Base-by-base conservation (phyloP, 2,329 filamentous ascomycete species). In the Fusarium duplospermum region DNA sequence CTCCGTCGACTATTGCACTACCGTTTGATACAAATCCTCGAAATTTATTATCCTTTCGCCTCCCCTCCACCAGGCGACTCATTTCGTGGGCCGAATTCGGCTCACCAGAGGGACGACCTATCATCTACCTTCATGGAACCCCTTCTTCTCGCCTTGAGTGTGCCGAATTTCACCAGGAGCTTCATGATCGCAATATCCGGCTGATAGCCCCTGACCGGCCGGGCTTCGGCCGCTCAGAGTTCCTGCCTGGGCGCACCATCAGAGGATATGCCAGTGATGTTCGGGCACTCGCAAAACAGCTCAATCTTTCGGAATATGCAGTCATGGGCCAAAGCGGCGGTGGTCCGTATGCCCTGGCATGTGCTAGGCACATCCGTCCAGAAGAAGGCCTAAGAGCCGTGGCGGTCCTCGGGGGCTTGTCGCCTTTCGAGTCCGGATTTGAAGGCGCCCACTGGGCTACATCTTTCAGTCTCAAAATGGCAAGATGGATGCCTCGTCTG, bases 41-140 rank as follows among this genome's bases (percentile, higher is more conserved):
- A 14, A 33, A 20, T 8, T 14, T 69, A 6, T 16, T 59, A 6
- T 27, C 36, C 13, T 67, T 71, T 38, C 63, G 52, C 9, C 54
- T 63, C n/a, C 65, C 70, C 6, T 45, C 42, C n/a, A 66, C 70
- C 4, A 66, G 63, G 16, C 64, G 67, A 27, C 65, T 71, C 20
- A 57, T 71, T 29, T 62, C 67, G 42, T 73, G 70, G 67, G 67
- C 72, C 4, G 63, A 69, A 24, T 71, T 63, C 27, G 65, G 70
- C 3, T 65, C 60, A 10, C 56, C 54, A 8, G 35, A 45, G 0
- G 62, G 62, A 20, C 57, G 68, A 16, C 65, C 65, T 1, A 38
- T 71, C 33, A 42, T 69, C n/a, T 69, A 61, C 65, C 52, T 71
- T 2, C 67, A 73, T 18, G 60, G 67, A 47, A 69, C 42, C 3